These are phyloP conservation scores for Magnaporthiopsis poae DNA, from an alignment of 2,329 filamentous ascomycete species.

Conservation along the genomic window DNA sequence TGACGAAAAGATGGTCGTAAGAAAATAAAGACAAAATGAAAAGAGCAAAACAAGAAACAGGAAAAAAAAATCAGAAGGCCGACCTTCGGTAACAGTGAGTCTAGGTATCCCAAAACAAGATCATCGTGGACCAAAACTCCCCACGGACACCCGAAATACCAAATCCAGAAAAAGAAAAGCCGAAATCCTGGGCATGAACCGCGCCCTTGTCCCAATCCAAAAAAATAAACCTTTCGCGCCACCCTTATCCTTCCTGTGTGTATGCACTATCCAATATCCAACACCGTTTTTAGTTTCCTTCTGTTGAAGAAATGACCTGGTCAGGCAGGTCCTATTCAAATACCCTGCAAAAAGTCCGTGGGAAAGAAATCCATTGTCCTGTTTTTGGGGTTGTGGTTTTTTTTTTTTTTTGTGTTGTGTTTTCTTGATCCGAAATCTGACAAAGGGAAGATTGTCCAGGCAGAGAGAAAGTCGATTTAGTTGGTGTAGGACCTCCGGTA, in stretches of 20 bases:
- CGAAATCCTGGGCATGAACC: neutral
- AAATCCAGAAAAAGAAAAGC: neutral
- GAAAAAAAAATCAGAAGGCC: conserved; percentile 1
- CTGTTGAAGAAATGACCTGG: neutral
- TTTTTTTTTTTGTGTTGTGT: neutral
- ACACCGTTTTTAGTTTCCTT: neutral
- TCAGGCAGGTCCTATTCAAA: neutral
- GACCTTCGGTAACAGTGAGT: conserved; percentile 3
- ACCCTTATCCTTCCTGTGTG: neutral
- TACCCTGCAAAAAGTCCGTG: neutral
- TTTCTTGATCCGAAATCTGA: neutral
- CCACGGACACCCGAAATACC: neutral
- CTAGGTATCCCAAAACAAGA: conserved; percentile 2
- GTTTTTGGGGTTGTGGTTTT: neutral
- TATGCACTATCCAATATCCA: neutral
- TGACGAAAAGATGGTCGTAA: neutral
- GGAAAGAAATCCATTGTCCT: neutral
- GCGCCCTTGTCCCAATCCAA: neutral
- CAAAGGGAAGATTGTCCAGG: neutral
- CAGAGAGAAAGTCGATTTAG: neutral
- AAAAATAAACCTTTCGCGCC: neutral
- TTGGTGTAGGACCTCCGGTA: conserved; percentile 1
- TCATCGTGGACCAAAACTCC: neutral
- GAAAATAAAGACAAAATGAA: neutral
- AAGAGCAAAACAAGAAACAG: conserved; percentile 1